phyloP scores from a whole-genome alignment of 805 yeast species.

The Metschnikowia similis region DNA sequence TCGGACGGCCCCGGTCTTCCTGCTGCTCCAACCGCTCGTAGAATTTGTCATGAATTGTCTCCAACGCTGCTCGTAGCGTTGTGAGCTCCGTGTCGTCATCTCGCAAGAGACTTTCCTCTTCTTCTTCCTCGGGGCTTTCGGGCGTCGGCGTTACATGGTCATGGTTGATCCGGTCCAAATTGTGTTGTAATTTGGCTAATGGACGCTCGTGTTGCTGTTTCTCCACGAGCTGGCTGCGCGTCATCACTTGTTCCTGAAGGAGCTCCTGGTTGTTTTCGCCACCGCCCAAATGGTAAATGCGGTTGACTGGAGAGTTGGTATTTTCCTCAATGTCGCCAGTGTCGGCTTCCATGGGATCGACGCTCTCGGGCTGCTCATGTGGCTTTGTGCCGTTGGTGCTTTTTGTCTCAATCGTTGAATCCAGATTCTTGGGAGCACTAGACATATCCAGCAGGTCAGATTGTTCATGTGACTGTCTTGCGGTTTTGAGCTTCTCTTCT shows the following conservation, averaged over 20 bases:
- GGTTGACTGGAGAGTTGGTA: slow-evolving; percentile 41
- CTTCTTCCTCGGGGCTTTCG: slow-evolving; percentile 26
- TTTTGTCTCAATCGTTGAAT: neutral
- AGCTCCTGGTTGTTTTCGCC: slow-evolving; percentile 48
- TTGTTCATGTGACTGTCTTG: too few species aligned
- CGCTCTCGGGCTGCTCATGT: neutral
- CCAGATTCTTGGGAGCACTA: neutral
- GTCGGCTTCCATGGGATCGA: neutral
- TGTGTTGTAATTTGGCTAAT: slow-evolving; percentile 74
- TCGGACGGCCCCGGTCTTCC: slow-evolving; percentile 39
- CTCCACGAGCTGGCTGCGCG: slow-evolving; percentile 67
- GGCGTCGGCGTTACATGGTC: slow-evolving; percentile 24
- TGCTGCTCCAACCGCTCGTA: slow-evolving; percentile 30
- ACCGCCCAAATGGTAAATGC: slow-evolving; percentile 45
- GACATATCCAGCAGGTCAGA: too few species aligned
- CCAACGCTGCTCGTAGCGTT: slow-evolving; percentile 58
- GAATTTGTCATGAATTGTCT: slow-evolving; percentile 62
- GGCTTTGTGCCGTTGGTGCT: neutral
- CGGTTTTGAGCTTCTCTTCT: too few species aligned
- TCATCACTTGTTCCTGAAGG: slow-evolving; percentile 53
- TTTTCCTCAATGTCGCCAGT: neutral
- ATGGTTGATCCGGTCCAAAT: slow-evolving; percentile 51
- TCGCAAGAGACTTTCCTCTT: slow-evolving; percentile 51
- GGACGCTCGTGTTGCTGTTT: slow-evolving; percentile 82
- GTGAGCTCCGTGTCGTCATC: slow-evolving; percentile 81